These are phyloP conservation scores for Candida verbasci DNA, from an alignment of 805 yeast genomes.

Conservation along the genomic window DNA sequence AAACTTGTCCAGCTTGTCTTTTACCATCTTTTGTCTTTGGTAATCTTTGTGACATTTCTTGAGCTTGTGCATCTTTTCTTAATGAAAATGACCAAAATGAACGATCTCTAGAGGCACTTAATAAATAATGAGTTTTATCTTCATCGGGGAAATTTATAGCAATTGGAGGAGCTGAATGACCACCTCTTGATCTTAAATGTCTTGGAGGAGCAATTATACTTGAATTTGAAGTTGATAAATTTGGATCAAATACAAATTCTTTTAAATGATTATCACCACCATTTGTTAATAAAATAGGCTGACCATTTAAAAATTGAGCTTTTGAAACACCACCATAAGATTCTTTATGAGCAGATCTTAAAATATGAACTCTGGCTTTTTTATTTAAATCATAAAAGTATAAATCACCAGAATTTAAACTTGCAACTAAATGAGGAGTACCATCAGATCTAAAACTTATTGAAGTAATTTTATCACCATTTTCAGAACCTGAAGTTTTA, in stretches of 20 bases:
- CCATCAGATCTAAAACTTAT: conserved; percentile 92
- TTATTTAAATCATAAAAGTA: conserved; percentile 78
- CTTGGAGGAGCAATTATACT: conserved; percentile 85
- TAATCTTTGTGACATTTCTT: conserved; percentile 79
- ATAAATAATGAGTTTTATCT: conserved; percentile 70
- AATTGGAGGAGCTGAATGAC: conserved; percentile 92
- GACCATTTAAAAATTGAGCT: conserved; percentile 79
- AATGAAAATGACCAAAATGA: conserved; percentile 90
- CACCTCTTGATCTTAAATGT: conserved; percentile 88
- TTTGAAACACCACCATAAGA: conserved; percentile 72
- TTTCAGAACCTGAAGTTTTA: conserved; percentile 37
- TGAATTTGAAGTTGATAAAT: conserved; percentile 59
- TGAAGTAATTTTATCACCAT: conserved; percentile 45
- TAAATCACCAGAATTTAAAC: conserved; percentile 75
- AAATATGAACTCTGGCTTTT: conserved; percentile 68
- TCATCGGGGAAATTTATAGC: conserved; percentile 71
- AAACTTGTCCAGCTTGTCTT: conserved; percentile 52
- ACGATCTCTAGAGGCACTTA: conserved; percentile 82
- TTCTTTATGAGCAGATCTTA: conserved; percentile 71
- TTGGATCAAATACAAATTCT: conserved; percentile 92
- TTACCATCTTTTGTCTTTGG: conserved; percentile 28
- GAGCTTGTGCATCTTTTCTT: conserved; percentile 94
- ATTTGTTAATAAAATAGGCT: conserved; percentile 80
- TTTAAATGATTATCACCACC: conserved; percentile 90
- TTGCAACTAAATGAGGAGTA: conserved; percentile 74